phyloP scores from a whole-genome alignment of 1,284 basidiomycete genomes.

The Pseudozyma hubeiensis region DNA sequence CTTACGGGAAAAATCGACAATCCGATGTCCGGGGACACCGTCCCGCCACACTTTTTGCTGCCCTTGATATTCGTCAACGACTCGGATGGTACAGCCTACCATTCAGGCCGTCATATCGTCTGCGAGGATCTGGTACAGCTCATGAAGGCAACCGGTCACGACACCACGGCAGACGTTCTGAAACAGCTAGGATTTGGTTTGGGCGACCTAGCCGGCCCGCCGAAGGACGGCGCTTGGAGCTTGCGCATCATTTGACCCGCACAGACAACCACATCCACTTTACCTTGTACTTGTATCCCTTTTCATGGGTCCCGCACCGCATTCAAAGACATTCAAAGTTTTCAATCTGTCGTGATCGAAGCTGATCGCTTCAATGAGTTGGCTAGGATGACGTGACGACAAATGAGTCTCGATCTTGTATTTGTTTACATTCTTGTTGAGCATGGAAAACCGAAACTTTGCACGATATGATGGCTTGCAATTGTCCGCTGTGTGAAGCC shows the following conservation, averaged over 20 bases:
- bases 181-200: constrained; percentile 55
- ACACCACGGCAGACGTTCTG: constrained; percentile 46
- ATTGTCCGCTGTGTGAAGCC: no score
- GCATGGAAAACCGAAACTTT: no score
- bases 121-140: constrained; percentile 57
- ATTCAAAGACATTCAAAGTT: neutral
- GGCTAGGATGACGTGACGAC: no score
- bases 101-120: constrained; percentile 58
- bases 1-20: constrained; percentile 8
- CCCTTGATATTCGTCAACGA: constrained; percentile 65
- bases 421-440: no score
- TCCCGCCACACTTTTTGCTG: constrained; percentile 43
- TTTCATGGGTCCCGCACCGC: constrained; percentile 1
- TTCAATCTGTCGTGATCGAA: no score
- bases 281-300: constrained; percentile 1
- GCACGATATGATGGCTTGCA: no score
- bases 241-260: constrained; percentile 43
- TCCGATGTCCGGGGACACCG: neutral
- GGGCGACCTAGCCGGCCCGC: constrained; percentile 39
- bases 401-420: no score
- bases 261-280: neutral
- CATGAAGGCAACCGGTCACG: constrained; percentile 54
- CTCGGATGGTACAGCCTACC: constrained; percentile 61
- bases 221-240: constrained; percentile 52
- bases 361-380: no score